Percentiles rank a stretch among this genome's conserved stretches.
Conservation (phyloP, 2,329 filamentous ascomycete genomes). For the Hymenoscyphus fructigenus region DNA sequence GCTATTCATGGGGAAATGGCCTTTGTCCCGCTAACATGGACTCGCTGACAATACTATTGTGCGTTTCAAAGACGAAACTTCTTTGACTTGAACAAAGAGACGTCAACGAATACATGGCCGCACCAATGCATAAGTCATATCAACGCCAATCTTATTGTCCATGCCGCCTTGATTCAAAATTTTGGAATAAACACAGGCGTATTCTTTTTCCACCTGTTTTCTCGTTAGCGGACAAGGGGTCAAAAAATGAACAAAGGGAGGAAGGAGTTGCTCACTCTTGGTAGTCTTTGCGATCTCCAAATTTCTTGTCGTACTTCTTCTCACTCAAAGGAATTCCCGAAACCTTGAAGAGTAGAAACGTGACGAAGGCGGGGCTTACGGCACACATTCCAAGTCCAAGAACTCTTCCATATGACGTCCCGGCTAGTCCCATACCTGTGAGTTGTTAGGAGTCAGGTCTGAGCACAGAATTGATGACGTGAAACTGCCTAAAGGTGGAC, state of each 20-base stretch:
- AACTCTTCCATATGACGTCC: slow-evolving; percentile 42
- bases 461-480: neutral
- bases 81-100: too few species aligned
- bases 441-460: neutral
- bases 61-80: too few species aligned
- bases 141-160: neutral
- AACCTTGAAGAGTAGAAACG: slow-evolving; percentile 62
- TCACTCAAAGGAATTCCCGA: slow-evolving; percentile 66
- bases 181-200: slow-evolving; percentile 64
- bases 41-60: too few species aligned
- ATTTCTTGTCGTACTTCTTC: slow-evolving; percentile 61
- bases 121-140: neutral
- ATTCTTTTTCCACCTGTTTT: slow-evolving; percentile 52
- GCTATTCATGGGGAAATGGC: too few species aligned
- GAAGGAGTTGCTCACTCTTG: slow-evolving; percentile 44
- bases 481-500: neutral
- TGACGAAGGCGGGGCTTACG: slow-evolving; percentile 63
- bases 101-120: neutral
- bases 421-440: slow-evolving; percentile 51
- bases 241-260: too few species aligned
- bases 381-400: slow-evolving; percentile 43
- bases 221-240: too few species aligned
- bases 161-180: slow-evolving; percentile 38
- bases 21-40: too few species aligned
- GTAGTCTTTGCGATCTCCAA: slow-evolving; percentile 31